A percentile compares a stretch with the other conserved stretches of the same genome.
Evolutionary conservation across 2,329 filamentous ascomycete species (phyloP).

Genomic region (Ascochyta fabae): DNA sequence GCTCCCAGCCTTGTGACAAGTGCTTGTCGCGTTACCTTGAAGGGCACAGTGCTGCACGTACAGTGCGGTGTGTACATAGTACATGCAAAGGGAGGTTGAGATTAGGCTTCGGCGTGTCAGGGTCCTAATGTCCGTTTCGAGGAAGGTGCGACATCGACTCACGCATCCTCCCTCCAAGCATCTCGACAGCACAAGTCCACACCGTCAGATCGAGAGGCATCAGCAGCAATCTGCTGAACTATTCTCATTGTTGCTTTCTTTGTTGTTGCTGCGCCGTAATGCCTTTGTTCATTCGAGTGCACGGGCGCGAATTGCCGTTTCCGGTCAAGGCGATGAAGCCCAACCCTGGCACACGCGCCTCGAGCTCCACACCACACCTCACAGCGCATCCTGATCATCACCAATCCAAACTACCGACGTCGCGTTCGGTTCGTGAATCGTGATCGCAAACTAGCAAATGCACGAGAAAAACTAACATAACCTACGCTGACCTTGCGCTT

Average conservation of each 20-base stretch:
- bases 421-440: background rate
- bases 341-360: conserved; percentile 29
- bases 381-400: conserved; percentile 19
- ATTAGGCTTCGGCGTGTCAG: conserved; percentile 18
- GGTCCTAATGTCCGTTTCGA: conserved; percentile 20
- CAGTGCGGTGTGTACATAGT: background rate
- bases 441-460: background rate
- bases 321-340: conserved; percentile 12
- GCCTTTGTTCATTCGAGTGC: conserved; percentile 5
- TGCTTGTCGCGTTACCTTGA: background rate
- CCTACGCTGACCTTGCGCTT: background rate
- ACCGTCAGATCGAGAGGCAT: background rate
- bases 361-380: conserved; percentile 15
- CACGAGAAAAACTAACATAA: background rate
- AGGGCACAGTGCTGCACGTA: conserved; percentile 11
- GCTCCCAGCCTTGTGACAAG: background rate
- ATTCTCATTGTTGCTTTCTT: background rate
- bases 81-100: conserved; percentile 14
- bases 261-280: conserved; percentile 1
- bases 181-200: background rate
- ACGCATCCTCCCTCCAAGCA: conserved; percentile 20
- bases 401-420: conserved; percentile 11
- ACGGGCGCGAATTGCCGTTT: conserved; percentile 12
- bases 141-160: conserved; percentile 22
- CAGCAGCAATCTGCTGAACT: background rate